Evolutionary conservation across 352 stramenopile genomes (phyloP).

Genomic region (Phytophthora hybrid): DNA sequence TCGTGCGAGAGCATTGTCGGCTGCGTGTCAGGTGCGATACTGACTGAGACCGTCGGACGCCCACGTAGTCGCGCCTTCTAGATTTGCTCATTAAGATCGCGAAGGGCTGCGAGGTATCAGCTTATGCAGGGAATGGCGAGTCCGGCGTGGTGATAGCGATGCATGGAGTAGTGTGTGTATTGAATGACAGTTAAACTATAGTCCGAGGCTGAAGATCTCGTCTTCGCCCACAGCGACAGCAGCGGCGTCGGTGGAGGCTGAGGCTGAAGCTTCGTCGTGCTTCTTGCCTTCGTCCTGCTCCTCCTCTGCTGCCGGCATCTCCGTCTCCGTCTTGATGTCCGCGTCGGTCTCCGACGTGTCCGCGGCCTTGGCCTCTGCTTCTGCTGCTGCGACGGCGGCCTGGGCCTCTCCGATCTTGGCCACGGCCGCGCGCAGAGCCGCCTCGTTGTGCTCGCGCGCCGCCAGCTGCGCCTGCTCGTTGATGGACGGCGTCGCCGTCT

Average conservation of each 20-base stretch:
- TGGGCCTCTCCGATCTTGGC: constrained; percentile 35
- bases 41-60: background rate
- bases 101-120: constrained; percentile 1
- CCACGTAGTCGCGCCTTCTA: constrained; percentile 17
- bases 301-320: background rate
- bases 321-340: constrained; percentile 1
- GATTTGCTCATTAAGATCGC: constrained; percentile 32
- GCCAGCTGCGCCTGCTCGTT: constrained; percentile 54
- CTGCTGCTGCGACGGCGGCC: background rate
- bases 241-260: no score
- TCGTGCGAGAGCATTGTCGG: constrained; percentile 39
- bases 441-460: constrained; percentile 50
- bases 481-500: constrained; percentile 49
- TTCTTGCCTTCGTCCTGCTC: constrained; percentile 5
- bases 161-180: constrained; percentile 7
- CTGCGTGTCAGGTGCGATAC: constrained; percentile 19
- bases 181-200: constrained; percentile 55
- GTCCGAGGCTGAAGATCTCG: constrained; percentile 84
- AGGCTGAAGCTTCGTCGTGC: constrained; percentile 1
- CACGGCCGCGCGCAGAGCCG: constrained; percentile 37
- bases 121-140: background rate
- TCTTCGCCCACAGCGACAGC: constrained; percentile 48
- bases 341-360: constrained; percentile 24
- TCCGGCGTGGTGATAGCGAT: no score
- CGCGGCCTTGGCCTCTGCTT: background rate